Evolutionary conservation across 179 eudicot genomes (phyloP), one percentile per base, ranked within the genome.

Genomic region (Silene vulgaris): DNA sequence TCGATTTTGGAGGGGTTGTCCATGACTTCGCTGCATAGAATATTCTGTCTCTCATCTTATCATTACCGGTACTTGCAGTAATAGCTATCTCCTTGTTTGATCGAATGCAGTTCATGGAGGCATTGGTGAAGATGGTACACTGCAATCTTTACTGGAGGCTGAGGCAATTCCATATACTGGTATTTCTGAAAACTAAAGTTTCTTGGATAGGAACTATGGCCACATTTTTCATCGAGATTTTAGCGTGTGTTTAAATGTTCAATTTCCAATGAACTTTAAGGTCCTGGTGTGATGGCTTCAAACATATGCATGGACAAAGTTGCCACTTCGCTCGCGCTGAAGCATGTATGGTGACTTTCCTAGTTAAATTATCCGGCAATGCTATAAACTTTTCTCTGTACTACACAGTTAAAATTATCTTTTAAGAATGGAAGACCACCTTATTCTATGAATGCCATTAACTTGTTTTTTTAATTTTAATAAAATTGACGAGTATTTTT

Each of bases 101-200:
- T 48, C 74, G 57, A 56, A 23, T 65, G 13, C 61, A 80, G 98
- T 91, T 79, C 98, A 93, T 83, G 98, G 98, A 79, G 92, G 97
- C 74, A 91, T 91, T 79, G 98, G 98, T 14, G 98, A 93, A 86
- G 88, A 91, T 81, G 98, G 98, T 65, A 89, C 98, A 29, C 91
- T 93, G 35, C 97, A 93, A 80, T 87, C 92, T 35, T 75, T 89
- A 85, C 81, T 93, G 78, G 90, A 88, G 81, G 88, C 87, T 14
- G 93, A 84, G 77, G 86, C 85, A 74, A 88, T 93, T 75, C 91
- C 91, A 56, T 86, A 88, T 75, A 89, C 97, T 32, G 98, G 98
- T 93, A 83, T 16, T 26, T 43, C 17, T 35, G 59, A 66, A 62
- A 54, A 2, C 11, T 62, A 69, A 8, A 14, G 17, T 37, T 52